Evolutionary conservation across 2,329 filamentous ascomycete species (phyloP), one percentile per base, ranked within the genome.

Genomic region (Furcasterigmium sp.): DNA sequence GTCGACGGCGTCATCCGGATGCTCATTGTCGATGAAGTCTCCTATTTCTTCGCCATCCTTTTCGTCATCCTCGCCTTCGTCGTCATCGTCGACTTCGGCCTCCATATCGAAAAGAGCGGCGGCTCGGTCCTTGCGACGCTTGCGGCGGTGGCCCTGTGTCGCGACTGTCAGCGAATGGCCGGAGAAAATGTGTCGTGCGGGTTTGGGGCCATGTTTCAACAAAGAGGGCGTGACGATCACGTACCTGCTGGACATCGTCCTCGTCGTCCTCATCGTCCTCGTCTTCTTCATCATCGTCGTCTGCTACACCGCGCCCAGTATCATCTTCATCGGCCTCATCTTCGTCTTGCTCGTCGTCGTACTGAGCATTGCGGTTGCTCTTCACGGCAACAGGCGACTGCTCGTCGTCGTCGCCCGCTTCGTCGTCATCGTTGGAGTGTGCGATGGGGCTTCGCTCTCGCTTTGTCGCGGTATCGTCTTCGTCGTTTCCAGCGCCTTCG

Each of bases 21-120:
- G 90, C 50, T 87, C 87, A 61, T 95, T 87, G 52, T 89, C 87
- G 59, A 90, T 90, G 60, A 93, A 89, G 52, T 87, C 85, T 45
- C 89, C 89, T 42, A 84, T 81, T 53, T 85, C 89, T 54, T 90
- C 84, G 46, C 87, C 82, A 43, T 95, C 90, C 54, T 94, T 89
- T 54, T 96, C 91, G 41, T 94, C 89, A 51, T 95, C 89, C 48
- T 87, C 87, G 52, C 79, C 84, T 53, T 89, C 87, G 55, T 95
- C 90, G 55, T 95, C 90, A 51, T 95, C 93, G 59, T 97, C 93
- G 54, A 98, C 93, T 68, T 96, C 93, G 62, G 93, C 93, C 74
- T 98, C 93, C 58, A 91, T 88, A 81, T 98, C 93, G 68, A 98
- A 83, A 80, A 96, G 96, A 57, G 85, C 84, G 55, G 88, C 87